Percentiles rank a stretch among this genome's conserved stretches.
phyloP scores from a whole-genome alignment of 1,284 basidiomycete genomes.

The Volvariella volvacea region DNA sequence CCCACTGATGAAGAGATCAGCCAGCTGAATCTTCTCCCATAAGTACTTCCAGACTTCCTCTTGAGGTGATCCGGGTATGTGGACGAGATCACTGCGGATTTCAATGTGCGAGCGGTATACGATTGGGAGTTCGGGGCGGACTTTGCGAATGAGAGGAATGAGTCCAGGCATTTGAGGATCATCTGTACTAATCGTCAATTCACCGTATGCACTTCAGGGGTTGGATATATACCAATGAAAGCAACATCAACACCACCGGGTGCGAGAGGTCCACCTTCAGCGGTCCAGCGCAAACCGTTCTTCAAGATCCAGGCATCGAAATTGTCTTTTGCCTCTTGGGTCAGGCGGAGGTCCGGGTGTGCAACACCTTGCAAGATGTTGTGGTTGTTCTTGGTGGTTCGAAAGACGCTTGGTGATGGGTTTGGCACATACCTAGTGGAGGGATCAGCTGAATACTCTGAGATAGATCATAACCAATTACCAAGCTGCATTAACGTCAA shows the following conservation, averaged over 20 bases:
- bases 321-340: constrained; percentile 65
- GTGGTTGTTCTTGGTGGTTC: constrained; percentile 90
- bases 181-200: constrained; percentile 33
- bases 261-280: constrained; percentile 72
- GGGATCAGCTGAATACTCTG: constrained; percentile 4
- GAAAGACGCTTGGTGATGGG: constrained; percentile 79
- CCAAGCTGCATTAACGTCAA: constrained; percentile 81
- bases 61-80: constrained; percentile 71
- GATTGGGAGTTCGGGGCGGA: constrained; percentile 75
- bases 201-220: constrained; percentile 6
- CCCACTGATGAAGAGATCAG: constrained; percentile 79
- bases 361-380: constrained; percentile 86
- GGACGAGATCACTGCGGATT: constrained; percentile 75
- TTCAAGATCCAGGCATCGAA: constrained; percentile 88
- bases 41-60: constrained; percentile 87
- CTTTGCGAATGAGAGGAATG: constrained; percentile 80
- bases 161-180: constrained; percentile 84
- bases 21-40: constrained; percentile 81
- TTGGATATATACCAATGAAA: constrained; percentile 59
- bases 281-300: constrained; percentile 75
- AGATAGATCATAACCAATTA: constrained; percentile 22
- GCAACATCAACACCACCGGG: constrained; percentile 76
- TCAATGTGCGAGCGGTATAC: constrained; percentile 90
- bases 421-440: constrained; percentile 75
- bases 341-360: constrained; percentile 64